These are phyloP conservation scores for Camelina sativa DNA, from an alignment of 345 rosid genomes.

Conservation along the genomic window DNA sequence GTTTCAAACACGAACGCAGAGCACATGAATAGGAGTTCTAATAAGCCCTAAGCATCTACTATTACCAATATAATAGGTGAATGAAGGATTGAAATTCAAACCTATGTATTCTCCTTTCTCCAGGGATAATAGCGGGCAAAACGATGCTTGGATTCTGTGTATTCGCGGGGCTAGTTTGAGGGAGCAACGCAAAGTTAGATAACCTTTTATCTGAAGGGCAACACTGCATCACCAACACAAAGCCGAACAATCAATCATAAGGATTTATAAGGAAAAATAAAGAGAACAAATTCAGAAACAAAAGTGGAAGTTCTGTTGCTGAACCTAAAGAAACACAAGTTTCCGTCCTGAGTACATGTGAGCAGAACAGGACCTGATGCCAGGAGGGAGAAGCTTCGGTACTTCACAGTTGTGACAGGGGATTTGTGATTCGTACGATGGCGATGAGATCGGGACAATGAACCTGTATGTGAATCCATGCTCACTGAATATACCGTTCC, in stretches of 20 bases:
- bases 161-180: constrained; percentile 73
- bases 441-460: constrained; percentile 80
- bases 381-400: constrained; percentile 89
- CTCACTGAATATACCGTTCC: constrained; percentile 80
- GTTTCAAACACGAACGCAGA: constrained; percentile 28
- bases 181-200: constrained; percentile 84
- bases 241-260: constrained; percentile 8
- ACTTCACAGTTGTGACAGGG: constrained; percentile 84
- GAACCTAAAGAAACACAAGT: constrained; percentile 88
- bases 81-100: constrained; percentile 32
- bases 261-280: background rate
- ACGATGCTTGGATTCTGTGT: constrained; percentile 77
- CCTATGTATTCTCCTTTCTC: constrained; percentile 97
- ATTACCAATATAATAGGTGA: background rate
- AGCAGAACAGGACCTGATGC: constrained; percentile 91
- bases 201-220: constrained; percentile 81
- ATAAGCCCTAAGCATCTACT: constrained; percentile 5
- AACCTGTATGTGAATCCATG: constrained; percentile 80
- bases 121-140: constrained; percentile 89
- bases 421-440: constrained; percentile 68
- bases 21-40: background rate
- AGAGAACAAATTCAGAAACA: background rate
- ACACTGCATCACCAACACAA: constrained; percentile 59
- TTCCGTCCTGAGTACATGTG: constrained; percentile 89
- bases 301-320: constrained; percentile 2